These are phyloP conservation scores for Hypoxylon sp. DNA, from an alignment of 2,329 filamentous ascomycete genomes.

Conservation along the genomic window DNA sequence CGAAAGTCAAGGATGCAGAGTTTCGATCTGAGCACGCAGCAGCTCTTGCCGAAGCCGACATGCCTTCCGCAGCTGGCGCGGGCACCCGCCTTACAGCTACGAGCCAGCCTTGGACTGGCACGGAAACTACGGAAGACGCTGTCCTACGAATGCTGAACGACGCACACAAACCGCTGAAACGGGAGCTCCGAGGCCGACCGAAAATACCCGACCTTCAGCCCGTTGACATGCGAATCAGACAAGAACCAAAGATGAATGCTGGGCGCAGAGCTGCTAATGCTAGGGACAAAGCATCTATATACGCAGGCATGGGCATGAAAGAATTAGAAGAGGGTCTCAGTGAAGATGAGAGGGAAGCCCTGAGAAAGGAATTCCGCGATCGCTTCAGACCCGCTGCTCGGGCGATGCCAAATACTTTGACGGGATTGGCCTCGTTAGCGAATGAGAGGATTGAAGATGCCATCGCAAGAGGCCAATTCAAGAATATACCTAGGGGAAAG, in stretches of 20 bases:
- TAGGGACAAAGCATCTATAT: conserved; percentile 70
- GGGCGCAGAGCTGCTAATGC: conserved; percentile 68
- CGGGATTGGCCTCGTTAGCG: conserved; percentile 84
- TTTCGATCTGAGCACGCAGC: conserved; percentile 67
- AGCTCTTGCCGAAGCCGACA: conserved; percentile 64
- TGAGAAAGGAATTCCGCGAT: conserved; percentile 82
- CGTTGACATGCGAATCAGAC: conserved; percentile 68
- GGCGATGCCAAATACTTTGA: conserved; percentile 80
- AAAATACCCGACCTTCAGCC: conserved; percentile 61
- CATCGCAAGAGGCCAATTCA: conserved; percentile 91
- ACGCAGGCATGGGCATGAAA: conserved; percentile 64
- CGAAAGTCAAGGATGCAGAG: conserved; percentile 69
- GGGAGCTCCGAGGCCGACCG: conserved; percentile 63
- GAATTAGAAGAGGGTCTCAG: conserved; percentile 70
- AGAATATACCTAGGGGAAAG: conserved; percentile 84
- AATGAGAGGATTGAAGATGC: conserved; percentile 94
- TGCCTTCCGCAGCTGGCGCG: conserved; percentile 73
- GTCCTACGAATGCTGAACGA: conserved; percentile 89
- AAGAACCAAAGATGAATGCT: conserved; percentile 57
- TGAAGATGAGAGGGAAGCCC: conserved; percentile 79
- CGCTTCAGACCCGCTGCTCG: conserved; percentile 82
- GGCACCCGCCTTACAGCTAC: conserved; percentile 78
- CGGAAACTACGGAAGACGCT: conserved; percentile 80
- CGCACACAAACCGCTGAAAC: conserved; percentile 77
- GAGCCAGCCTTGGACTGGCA: conserved; percentile 82